Evolutionary conservation across 441 rosid genomes (phyloP).

Genomic region (Erodium moschatum): DNA sequence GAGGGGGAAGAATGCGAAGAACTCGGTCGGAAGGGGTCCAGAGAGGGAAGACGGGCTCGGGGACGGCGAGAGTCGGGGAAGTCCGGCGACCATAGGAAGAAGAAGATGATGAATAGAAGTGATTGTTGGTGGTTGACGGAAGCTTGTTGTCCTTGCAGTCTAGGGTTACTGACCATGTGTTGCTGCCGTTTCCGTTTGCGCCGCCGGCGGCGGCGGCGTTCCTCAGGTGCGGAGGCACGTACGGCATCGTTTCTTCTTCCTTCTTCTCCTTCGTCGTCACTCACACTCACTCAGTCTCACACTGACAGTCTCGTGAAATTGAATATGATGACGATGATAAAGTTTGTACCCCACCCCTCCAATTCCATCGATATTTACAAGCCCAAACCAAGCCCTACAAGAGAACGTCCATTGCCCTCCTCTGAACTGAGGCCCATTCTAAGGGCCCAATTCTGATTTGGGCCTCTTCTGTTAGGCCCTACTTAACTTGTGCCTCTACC

Average conservation of each 20-base stretch:
- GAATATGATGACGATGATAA: neutral
- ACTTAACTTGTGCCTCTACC: too few species aligned
- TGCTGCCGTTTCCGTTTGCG: neutral
- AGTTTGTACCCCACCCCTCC: too few species aligned
- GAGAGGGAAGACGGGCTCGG: constrained; percentile 23
- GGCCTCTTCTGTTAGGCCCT: too few species aligned
- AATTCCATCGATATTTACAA: too few species aligned
- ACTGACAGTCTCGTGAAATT: neutral
- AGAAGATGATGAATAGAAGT: constrained; percentile 1
- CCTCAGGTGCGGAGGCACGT: constrained; percentile 32
- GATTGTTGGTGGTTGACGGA: constrained; percentile 14
- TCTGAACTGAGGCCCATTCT: too few species aligned
- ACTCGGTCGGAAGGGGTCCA: constrained; percentile 39
- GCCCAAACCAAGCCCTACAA: too few species aligned
- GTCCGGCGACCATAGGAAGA: constrained; percentile 11
- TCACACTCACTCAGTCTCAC: neutral
- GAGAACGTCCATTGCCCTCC: too few species aligned
- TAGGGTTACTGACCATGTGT: constrained; percentile 14
- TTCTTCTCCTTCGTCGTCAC: neutral
- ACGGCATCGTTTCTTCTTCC: constrained; percentile 26
- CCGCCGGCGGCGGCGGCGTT: neutral
- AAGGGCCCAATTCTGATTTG: too few species aligned
- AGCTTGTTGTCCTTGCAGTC: constrained; percentile 18
- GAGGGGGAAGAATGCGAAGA: constrained; percentile 27
- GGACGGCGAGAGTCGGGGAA: constrained; percentile 7